phyloP scores from a whole-genome alignment of 345 rosid genomes.

The Hypericum androsaemum region DNA sequence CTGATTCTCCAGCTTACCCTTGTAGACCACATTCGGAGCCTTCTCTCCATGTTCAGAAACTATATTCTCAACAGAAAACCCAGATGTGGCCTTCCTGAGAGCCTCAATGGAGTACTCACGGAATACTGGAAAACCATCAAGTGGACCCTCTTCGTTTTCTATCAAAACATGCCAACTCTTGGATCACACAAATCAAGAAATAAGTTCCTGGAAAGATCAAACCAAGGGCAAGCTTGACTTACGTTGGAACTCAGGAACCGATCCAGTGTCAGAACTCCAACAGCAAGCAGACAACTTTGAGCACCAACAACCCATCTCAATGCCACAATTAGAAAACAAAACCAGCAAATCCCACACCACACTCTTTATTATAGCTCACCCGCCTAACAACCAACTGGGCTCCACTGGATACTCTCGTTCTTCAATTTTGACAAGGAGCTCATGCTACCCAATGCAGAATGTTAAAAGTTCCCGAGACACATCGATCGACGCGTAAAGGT shows the following conservation, averaged over 20 bases:
- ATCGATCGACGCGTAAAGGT: no score
- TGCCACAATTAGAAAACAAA: no score
- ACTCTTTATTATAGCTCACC: no score
- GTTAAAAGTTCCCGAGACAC: no score
- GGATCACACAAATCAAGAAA: slow-evolving; percentile 5
- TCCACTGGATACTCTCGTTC: no score
- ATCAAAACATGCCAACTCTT: slow-evolving; percentile 5
- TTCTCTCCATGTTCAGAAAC: slow-evolving; percentile 43
- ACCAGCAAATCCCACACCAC: no score
- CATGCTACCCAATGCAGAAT: no score
- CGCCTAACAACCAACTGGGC: no score
- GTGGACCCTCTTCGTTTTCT: slow-evolving; percentile 24
- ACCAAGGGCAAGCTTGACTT: neutral
- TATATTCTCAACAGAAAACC: slow-evolving; percentile 34
- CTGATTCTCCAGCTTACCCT: slow-evolving; percentile 35
- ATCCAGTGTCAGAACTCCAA: neutral
- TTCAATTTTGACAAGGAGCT: no score
- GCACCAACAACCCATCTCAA: neutral
- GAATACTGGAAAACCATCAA: slow-evolving; percentile 22
- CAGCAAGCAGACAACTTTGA: neutral
- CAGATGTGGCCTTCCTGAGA: slow-evolving; percentile 36
- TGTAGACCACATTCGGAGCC: slow-evolving; percentile 39
- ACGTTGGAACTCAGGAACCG: neutral
- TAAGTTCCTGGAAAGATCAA: neutral
- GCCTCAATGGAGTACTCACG: slow-evolving; percentile 27